Conservation (phyloP, 106 monocot genomes). For the Phalaenopsis equestris region DNA sequence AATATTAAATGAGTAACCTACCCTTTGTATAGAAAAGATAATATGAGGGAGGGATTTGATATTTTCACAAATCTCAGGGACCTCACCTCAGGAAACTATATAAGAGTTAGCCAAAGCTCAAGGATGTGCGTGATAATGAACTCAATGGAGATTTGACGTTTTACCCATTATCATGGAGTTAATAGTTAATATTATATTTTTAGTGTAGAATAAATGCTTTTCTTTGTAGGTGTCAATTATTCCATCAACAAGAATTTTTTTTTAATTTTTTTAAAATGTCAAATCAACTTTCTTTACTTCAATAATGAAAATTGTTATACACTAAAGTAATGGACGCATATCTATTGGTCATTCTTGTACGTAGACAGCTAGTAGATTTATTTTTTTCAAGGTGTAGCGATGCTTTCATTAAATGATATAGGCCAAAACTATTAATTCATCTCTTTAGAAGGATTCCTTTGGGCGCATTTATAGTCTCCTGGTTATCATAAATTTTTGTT, state of each 20-base stretch:
- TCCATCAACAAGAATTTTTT: background rate
- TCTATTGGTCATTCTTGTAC: background rate
- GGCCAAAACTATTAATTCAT: background rate
- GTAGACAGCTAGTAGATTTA: background rate
- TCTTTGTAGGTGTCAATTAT: background rate
- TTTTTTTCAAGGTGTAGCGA: background rate
- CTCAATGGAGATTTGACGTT: background rate
- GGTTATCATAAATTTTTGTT: background rate
- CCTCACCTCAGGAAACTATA: too few species aligned
- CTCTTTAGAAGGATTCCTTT: background rate
- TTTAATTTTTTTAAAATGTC: background rate
- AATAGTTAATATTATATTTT: background rate
- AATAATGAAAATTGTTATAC: background rate
- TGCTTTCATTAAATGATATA: background rate
- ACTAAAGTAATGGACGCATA: background rate
- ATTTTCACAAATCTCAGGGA: too few species aligned
- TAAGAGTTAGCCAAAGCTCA: too few species aligned
- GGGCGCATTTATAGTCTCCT: background rate
- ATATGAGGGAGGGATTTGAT: too few species aligned
- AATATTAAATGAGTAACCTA: too few species aligned
- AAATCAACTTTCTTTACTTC: background rate
- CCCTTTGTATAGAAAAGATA: too few species aligned
- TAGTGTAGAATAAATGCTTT: background rate
- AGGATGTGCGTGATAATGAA: too few species aligned
- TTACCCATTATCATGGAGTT: too few species aligned